Evolutionary conservation across 75 land plant species (phyloP).

Genomic region (Picea glauca): DNA sequence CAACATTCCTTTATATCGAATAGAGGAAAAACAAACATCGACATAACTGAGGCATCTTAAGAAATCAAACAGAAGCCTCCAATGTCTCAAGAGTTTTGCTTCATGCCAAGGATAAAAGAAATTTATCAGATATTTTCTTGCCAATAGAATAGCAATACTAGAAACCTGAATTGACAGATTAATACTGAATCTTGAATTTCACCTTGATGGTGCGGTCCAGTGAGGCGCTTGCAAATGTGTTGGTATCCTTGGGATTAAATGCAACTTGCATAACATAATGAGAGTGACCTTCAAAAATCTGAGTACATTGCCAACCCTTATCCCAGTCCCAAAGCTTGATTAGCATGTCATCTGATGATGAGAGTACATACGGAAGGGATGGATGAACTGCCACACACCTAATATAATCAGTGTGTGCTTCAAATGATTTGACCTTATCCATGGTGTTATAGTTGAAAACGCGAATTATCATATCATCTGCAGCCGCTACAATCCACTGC

Average conservation of each 20-base stretch:
- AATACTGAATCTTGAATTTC: background rate
- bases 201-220: slow-evolving; percentile 53
- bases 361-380: slow-evolving; percentile 18
- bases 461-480: slow-evolving; percentile 24
- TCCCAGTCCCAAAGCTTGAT: slow-evolving; percentile 34
- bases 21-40: no score
- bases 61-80: no score
- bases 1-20: no score
- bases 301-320: slow-evolving; percentile 21
- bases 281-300: slow-evolving; percentile 24
- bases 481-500: slow-evolving; percentile 27
- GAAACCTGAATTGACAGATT: background rate
- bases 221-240: slow-evolving; percentile 54
- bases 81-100: no score
- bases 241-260: slow-evolving; percentile 37
- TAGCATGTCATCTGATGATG: slow-evolving; percentile 28
- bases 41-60: no score
- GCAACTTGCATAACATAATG: slow-evolving; percentile 24
- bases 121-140: background rate
- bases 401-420: slow-evolving; percentile 26
- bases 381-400: slow-evolving; percentile 28
- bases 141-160: background rate
- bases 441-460: slow-evolving; percentile 29
- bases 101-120: background rate
- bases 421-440: slow-evolving; percentile 26